phyloP scores from a whole-genome alignment of 2,329 filamentous ascomycete species.

The Fusarium sororula region DNA sequence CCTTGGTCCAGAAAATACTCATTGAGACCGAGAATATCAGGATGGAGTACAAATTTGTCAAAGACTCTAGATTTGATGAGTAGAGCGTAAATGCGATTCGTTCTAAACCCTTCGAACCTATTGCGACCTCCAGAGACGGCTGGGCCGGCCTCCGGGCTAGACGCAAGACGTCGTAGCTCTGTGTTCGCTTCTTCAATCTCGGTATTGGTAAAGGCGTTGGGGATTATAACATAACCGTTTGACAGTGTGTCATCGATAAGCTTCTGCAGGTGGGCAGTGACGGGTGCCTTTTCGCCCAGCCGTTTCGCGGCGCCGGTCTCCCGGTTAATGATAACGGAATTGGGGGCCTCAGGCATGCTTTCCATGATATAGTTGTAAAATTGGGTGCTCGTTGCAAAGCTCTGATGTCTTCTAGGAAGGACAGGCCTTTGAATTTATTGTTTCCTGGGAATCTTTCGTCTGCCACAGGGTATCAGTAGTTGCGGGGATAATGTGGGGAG shows the following conservation, averaged over 20 bases:
- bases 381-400: background rate
- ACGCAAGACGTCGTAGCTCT: background rate
- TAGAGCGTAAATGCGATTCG: background rate
- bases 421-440: background rate
- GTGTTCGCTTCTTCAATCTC: background rate
- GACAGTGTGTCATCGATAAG: background rate
- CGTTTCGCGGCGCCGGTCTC: background rate
- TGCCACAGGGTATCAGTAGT: background rate
- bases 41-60: background rate
- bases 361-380: rapidly evolving
- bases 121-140: background rate
- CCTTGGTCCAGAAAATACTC: background rate
- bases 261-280: background rate
- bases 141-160: background rate
- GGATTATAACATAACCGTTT: background rate
- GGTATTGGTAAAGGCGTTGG: background rate
- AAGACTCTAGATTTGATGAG: background rate
- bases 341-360: background rate
- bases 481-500: background rate
- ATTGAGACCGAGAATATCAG: background rate
- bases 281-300: background rate
- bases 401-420: background rate
- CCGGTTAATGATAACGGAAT: background rate
- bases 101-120: background rate
- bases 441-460: background rate